These are phyloP conservation scores for Epipyxis sp. DNA, from an alignment of 108 stramenopile genomes.

Conservation along the genomic window DNA sequence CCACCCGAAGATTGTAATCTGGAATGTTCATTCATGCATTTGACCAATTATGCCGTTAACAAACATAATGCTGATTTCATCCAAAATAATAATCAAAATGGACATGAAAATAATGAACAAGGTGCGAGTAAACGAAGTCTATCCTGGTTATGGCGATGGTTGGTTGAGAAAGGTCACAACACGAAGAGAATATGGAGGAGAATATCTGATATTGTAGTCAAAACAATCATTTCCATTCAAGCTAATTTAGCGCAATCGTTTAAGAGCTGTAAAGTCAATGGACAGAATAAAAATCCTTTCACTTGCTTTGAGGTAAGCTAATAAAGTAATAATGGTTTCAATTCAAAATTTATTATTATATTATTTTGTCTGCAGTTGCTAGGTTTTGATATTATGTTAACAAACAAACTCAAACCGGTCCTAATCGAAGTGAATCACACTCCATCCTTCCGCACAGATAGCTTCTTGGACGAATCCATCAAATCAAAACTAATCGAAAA, in stretches of 20 bases:
- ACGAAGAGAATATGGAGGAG: not conserved
- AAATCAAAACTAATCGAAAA: conserved; percentile 25
- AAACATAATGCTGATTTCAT: conserved; percentile 23
- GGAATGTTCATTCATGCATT: conserved; percentile 31
- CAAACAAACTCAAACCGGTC: conserved; percentile 6
- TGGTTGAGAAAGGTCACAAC: conserved; percentile 19
- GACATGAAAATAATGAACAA: not conserved
- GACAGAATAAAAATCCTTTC: not conserved
- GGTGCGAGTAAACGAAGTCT: conserved; percentile 34
- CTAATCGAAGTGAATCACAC: conserved; percentile 42
- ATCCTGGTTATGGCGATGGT: conserved; percentile 25
- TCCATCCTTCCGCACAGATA: conserved; percentile 35
- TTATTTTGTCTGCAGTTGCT: conserved; percentile 40
- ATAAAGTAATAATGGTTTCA: not conserved
- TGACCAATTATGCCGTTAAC: conserved; percentile 43
- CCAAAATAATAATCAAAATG: not conserved
- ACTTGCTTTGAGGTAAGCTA: conserved; percentile 33
- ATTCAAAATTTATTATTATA: not conserved
- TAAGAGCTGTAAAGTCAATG: conserved; percentile 11
- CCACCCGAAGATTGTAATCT: conserved; percentile 22
- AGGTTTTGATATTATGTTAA: conserved; percentile 43
- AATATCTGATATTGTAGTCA: conserved; percentile 37
- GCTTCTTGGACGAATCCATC: conserved; percentile 25
- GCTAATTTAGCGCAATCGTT: conserved; percentile 32
- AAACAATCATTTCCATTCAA: conserved; percentile 40